Percentiles rank a stretch among this genome's conserved stretches.
Evolutionary conservation across 2,329 filamentous ascomycete species (phyloP).

Genomic region (Teratosphaeriaceae sp.): DNA sequence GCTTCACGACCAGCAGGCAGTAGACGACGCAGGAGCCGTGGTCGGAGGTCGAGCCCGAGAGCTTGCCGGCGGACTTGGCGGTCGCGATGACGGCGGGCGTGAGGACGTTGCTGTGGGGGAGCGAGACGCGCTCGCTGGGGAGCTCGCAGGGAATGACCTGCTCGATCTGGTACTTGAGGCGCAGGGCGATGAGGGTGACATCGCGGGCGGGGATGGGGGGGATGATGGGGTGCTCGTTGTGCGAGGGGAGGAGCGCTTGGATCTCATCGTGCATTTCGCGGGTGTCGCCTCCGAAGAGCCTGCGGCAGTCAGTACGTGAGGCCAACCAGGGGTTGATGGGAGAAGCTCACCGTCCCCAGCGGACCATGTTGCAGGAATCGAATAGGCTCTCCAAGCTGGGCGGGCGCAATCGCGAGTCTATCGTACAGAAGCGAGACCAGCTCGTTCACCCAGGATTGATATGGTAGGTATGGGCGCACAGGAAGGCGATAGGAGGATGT

Average conservation of each 20-base stretch:
- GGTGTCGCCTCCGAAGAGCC: constrained; percentile 30
- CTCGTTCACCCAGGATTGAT: not conserved
- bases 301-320: constrained; percentile 13
- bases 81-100: constrained; percentile 72
- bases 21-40: constrained; percentile 76
- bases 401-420: constrained; percentile 4
- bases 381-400: not conserved
- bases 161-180: constrained; percentile 85
- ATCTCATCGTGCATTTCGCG: constrained; percentile 37
- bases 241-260: constrained; percentile 53
- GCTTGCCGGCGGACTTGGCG: constrained; percentile 67
- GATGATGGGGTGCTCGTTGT: constrained; percentile 50
- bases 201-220: constrained; percentile 68
- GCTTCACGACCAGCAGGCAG: constrained; percentile 66
- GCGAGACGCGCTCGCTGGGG: constrained; percentile 65
- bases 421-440: not conserved
- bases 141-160: constrained; percentile 87
- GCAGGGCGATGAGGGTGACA: constrained; percentile 84
- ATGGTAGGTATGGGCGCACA: too few relatives aligned
- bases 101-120: constrained; percentile 78
- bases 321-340: not conserved
- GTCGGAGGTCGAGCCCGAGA: constrained; percentile 45
- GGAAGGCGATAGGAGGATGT: too few relatives aligned
- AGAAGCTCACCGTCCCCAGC: constrained; percentile 14
- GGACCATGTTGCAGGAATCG: constrained; percentile 15